These are phyloP conservation scores for Coemansia sp. DNA, from an alignment of 192 early-diverging fungal species.

Conservation along the genomic window DNA sequence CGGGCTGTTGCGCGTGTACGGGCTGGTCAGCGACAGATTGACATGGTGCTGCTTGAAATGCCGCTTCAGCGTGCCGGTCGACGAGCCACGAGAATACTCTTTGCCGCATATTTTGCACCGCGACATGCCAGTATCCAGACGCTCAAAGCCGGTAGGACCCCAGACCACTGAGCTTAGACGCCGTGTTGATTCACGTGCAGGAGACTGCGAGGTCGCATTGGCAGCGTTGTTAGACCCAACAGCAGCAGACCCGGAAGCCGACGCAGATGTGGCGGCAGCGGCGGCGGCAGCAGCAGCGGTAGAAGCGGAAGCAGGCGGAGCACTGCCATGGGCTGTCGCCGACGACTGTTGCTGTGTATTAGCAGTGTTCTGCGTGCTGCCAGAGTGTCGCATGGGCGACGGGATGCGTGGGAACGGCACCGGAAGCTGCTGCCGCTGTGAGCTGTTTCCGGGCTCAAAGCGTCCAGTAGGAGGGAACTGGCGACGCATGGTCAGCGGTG, in stretches of 20 bases:
- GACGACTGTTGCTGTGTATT: neutral
- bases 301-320: neutral
- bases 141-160: conserved; percentile 54
- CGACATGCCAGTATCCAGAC: conserved; percentile 55
- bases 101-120: conserved; percentile 54
- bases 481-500: conserved; percentile 23
- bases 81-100: conserved; percentile 56
- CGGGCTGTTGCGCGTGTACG: conserved; percentile 33
- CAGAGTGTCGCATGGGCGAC: conserved; percentile 32
- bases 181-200: conserved; percentile 52
- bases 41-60: conserved; percentile 55
- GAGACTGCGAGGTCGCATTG: conserved; percentile 41
- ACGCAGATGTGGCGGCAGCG: conserved; percentile 5
- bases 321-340: neutral
- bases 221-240: conserved; percentile 1
- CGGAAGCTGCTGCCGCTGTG: conserved; percentile 42
- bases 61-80: conserved; percentile 56
- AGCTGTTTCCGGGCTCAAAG: conserved; percentile 22
- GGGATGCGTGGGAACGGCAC: conserved; percentile 55
- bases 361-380: neutral
- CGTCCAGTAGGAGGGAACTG: conserved; percentile 34
- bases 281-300: neutral
- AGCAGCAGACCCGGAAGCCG: neutral
- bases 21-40: conserved; percentile 24
- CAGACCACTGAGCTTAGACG: conserved; percentile 57